Percentiles rank a stretch among this genome's conserved stretches.
These are phyloP conservation scores for Typha latifolia DNA, from an alignment of 176 grass and related monocot genomes.

Conservation along the genomic window DNA sequence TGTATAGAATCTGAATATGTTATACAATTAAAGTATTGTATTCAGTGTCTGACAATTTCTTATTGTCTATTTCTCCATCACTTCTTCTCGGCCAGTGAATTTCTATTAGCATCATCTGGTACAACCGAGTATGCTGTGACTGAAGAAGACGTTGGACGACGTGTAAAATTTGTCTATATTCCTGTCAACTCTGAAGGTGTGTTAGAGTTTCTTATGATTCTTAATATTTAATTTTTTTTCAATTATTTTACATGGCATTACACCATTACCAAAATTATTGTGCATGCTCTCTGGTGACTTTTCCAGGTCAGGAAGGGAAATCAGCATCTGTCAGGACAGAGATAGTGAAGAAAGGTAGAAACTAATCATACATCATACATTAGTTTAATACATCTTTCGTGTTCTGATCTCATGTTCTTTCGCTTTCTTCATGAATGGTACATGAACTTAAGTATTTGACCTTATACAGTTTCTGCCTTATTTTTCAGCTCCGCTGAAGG, in stretches of 20 bases:
- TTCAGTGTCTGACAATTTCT: background rate
- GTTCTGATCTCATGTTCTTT: background rate
- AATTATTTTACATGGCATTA: background rate
- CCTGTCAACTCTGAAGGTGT: slow-evolving; percentile 78
- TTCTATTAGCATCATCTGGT: slow-evolving; percentile 60
- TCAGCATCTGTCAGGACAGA: slow-evolving; percentile 55
- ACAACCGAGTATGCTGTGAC: slow-evolving; percentile 54
- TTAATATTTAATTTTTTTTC: background rate
- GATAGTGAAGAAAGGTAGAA: slow-evolving; percentile 72
- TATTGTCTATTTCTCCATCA: background rate
- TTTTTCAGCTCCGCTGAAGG: slow-evolving; percentile 72
- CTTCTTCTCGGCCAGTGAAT: slow-evolving; percentile 33
- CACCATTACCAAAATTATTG: slow-evolving; percentile 11
- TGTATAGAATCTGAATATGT: too few species aligned
- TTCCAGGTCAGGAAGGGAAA: slow-evolving; percentile 67
- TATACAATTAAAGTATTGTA: too few species aligned
- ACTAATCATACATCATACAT: background rate
- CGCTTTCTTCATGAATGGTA: background rate
- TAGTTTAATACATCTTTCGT: too few species aligned
- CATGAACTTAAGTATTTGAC: background rate
- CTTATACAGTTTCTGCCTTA: background rate
- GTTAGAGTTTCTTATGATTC: slow-evolving; percentile 19
- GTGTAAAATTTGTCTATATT: slow-evolving; percentile 70
- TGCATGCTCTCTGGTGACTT: slow-evolving; percentile 26
- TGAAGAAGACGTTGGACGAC: slow-evolving; percentile 54